A percentile compares a stretch with the other conserved stretches of the same genome.
phyloP scores from a whole-genome alignment of 2,329 filamentous ascomycete species.

The Blastomyces gilchristii region DNA sequence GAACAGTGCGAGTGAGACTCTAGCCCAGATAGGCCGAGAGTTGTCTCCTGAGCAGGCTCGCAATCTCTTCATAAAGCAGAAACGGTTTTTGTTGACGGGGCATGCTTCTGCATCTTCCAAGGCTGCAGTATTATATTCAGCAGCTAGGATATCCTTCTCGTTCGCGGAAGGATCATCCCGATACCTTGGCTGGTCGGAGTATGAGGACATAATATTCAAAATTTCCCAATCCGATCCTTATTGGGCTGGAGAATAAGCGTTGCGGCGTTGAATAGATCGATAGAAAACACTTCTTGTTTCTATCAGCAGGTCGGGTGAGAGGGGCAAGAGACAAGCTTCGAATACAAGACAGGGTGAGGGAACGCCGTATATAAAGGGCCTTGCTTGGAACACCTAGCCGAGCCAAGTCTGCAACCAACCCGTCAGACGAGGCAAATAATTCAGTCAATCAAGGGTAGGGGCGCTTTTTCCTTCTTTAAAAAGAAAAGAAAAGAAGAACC shows the following conservation, averaged over 20 bases:
- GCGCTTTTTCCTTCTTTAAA: not conserved
- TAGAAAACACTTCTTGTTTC: not conserved
- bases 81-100: not conserved
- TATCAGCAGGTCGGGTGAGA: not conserved
- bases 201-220: not conserved
- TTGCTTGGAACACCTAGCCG: not conserved
- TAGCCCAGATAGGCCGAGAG: slow-evolving; percentile 2
- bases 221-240: not conserved
- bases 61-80: not conserved
- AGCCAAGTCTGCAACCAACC: slow-evolving; percentile 1
- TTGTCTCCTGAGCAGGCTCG: not conserved
- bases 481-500: slow-evolving; percentile 3
- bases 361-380: not conserved
- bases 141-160: slow-evolving; percentile 1
- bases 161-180: slow-evolving; percentile 4
- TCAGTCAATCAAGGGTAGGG: not conserved
- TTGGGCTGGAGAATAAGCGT: not conserved
- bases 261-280: not conserved
- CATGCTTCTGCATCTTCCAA: not conserved
- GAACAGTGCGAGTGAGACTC: not conserved
- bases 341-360: not conserved
- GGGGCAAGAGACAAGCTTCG: not conserved
- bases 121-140: not conserved
- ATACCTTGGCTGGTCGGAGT: slow-evolving; percentile 3
- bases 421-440: not conserved